Base-by-base conservation (phyloP, 495 filamentous ascomycete species). In the Trichoderma parareesei region DNA sequence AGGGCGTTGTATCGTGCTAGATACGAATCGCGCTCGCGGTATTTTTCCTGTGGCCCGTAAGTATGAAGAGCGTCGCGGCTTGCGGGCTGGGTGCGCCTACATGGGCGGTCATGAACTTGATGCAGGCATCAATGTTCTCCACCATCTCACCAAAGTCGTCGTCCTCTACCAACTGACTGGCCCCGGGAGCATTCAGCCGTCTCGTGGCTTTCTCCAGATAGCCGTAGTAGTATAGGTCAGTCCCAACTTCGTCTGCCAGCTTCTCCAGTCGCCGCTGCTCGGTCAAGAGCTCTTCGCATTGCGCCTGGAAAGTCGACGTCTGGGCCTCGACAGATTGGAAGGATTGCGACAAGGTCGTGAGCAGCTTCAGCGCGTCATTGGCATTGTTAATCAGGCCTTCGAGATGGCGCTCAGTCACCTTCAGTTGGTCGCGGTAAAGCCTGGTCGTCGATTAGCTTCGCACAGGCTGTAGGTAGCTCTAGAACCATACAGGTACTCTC, bases 171-270 rank as follows among this genome's bases (percentile, higher is more conserved):
- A 91, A 82, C 68, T 87, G 92, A 40, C 88, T 85, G 27, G 92
- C 91, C 14, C 92, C 92, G 9, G 95, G 94, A 33, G 92, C 92
- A 79, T 97, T 97, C 49, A 98, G 84, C 38, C 89, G 83, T 62
- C 91, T 84, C 11, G 92, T 97, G 60, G 93, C 90, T 61, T 89
- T 92, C 65, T 97, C 94, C 27, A 98, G 82, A 72, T 93, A 95
- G 27, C 87, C 85, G 71, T 97, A 99, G 72, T 96, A 97, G 67
- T 91, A 86, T 6, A 97, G 80, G 67, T 96, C 95, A 38, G 88
- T 85, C 7, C 88, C 88, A n/a, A 99, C 88, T 38, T 88, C 86
- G 67, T 93, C 87, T 1, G 91, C 90, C 44, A 98, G 79, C 42
- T 81, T 81, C 61, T 88, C 84, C 33, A 96, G 81, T 14, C 88